A percentile compares a stretch with the other conserved stretches of the same genome.
Evolutionary conservation across 257 asterid species (phyloP).

Genomic region (Handroanthus guayacan): DNA sequence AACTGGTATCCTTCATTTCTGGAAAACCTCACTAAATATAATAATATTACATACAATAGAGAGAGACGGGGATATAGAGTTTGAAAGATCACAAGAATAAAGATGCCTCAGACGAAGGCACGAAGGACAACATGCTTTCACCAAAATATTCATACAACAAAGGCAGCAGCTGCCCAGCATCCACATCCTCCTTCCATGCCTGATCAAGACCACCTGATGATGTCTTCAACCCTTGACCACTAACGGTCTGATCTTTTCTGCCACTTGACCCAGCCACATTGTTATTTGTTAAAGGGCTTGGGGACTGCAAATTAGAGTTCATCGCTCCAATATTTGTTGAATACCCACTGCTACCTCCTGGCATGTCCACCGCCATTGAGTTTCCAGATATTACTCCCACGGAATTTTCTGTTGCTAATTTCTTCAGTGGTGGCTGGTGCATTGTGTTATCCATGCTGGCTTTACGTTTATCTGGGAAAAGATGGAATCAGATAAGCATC

Average conservation of each 20-base stretch:
- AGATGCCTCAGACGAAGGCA: conserved; percentile 68
- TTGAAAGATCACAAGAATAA: conserved; percentile 59
- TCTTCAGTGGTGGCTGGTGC: conserved; percentile 85
- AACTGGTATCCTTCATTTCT: no score
- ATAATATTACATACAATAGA: no score
- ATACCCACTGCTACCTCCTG: conserved; percentile 51
- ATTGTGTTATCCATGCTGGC: conserved; percentile 68
- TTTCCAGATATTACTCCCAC: conserved; percentile 46
- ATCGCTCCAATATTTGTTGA: conserved; percentile 42
- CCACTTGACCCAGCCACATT: conserved; percentile 52
- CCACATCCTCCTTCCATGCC: conserved; percentile 67
- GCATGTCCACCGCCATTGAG: conserved; percentile 52
- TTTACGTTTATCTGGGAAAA: conserved; percentile 71
- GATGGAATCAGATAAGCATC: conserved; percentile 11
- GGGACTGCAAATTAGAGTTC: conserved; percentile 50
- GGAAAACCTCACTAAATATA: no score
- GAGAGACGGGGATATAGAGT: background rate
- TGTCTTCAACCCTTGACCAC: conserved; percentile 56
- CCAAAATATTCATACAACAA: conserved; percentile 70
- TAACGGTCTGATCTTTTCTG: conserved; percentile 47
- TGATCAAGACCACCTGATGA: conserved; percentile 56
- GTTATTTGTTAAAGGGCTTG: conserved; percentile 52
- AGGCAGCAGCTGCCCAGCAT: conserved; percentile 62
- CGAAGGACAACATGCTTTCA: conserved; percentile 75
- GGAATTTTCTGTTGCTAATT: conserved; percentile 61